Evolutionary conservation across 148 eudicot genomes (phyloP), one percentile per base, ranked within the genome.

Genomic region (Simmondsia chinensis): DNA sequence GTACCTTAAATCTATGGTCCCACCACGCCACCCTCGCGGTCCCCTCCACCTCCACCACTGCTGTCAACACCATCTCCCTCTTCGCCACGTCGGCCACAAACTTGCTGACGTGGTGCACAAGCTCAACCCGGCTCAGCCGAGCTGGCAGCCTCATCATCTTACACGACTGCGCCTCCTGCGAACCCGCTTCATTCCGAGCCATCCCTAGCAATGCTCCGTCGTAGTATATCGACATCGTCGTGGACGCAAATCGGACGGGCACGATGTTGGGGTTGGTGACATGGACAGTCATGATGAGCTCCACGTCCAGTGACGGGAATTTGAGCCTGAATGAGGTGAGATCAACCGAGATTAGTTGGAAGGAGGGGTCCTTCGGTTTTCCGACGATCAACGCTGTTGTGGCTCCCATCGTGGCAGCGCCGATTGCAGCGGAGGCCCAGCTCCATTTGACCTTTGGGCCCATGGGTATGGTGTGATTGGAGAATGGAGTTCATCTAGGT

Each of bases 251-350:
- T 23, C 56, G 46, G 69, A 81, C 49, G 55, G 87, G 54, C 20
- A 50, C 95, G 53, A 66, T 43, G 87, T 89, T 89, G 2, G 97
- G 97, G 71, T 89, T 89, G 63, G 78, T 77, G 66, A 84, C 71
- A 60, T 89, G 95, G 63, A 89, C 91, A 67, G 91, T 89, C 12
- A 89, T 74, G 63, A 67, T 57, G 10, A 81, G 50, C 19, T 84
- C 97, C 18, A 78, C 76, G 75, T 89, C 95, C 14, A 82, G 32
- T 2, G 61, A 55, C 0, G 97, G 83, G 50, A 84, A 52, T 23
- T 74, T 81, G 57, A 84, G 76, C 50, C 73, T 71, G 70, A 89
- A 57, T 45, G 89, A 71, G 11, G 84, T 89, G 53, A 89, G 68
- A 47, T 59, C 72, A 40, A 89, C 71, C 31, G 95, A 73, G 52